Percentiles rank a stretch among this genome's conserved stretches.
phyloP scores from a whole-genome alignment of 768 basidiomycete species.

The Lentinula raphanica region DNA sequence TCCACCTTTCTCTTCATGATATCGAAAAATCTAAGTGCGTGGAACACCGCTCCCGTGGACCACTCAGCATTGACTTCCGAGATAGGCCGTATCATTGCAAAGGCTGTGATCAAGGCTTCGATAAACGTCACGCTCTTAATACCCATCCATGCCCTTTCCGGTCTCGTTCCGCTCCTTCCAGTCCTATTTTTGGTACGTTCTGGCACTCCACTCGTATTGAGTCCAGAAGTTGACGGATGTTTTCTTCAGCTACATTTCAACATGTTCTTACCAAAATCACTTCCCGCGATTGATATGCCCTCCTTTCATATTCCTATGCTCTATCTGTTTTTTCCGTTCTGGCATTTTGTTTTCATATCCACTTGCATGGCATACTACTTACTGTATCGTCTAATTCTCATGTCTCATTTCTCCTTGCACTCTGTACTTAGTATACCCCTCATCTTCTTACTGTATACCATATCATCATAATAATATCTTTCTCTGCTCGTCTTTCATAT shows the following conservation, averaged over 20 bases:
- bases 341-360: too few species aligned
- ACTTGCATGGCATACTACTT: too few species aligned
- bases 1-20: conserved; percentile 31
- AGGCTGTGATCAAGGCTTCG: background rate
- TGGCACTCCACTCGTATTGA: background rate
- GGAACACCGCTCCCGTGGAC: too few species aligned
- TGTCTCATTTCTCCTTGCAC: background rate
- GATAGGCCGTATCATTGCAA: background rate
- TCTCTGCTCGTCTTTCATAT: background rate
- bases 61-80: background rate
- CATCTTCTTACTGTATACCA: background rate
- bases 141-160: conserved; percentile 7
- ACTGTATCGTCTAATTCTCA: background rate
- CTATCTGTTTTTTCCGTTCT: background rate
- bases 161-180: conserved; percentile 12
- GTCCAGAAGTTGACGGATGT: background rate
- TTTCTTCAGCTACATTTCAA: conserved; percentile 14
- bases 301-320: background rate
- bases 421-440: background rate
- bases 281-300: conserved; percentile 6
- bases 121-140: background rate
- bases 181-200: conserved; percentile 27
- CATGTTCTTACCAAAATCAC: conserved; percentile 15
- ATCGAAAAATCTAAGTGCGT: conserved; percentile 19
- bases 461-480: background rate